Evolutionary conservation across 352 stramenopile genomes (phyloP).

Genomic region (Plasmopara viticola): DNA sequence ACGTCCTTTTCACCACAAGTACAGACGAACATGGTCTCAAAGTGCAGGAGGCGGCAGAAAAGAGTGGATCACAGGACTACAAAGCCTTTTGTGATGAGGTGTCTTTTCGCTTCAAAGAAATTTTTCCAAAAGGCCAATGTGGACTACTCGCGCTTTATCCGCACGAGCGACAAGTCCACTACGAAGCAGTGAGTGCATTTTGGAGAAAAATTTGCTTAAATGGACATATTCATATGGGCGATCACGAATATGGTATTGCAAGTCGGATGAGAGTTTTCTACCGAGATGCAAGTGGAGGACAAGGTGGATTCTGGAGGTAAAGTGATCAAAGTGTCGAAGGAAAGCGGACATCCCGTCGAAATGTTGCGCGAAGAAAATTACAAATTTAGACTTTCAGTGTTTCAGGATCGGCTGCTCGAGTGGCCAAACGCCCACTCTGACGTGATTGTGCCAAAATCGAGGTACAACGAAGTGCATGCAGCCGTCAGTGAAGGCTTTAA

Average conservation of each 20-base stretch:
- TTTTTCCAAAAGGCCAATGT: constrained; percentile 90
- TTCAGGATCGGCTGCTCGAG: constrained; percentile 89
- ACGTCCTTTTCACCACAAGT: constrained; percentile 92
- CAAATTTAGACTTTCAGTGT: constrained; percentile 96
- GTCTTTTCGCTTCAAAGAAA: constrained; percentile 82
- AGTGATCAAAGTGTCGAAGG: constrained; percentile 70
- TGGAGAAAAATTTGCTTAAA: constrained; percentile 89
- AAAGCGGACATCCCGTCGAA: constrained; percentile 89
- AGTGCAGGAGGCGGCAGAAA: constrained; percentile 92
- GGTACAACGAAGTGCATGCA: constrained; percentile 88
- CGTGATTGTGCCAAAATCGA: constrained; percentile 87
- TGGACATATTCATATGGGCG: constrained; percentile 95
- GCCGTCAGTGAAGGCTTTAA: constrained; percentile 88
- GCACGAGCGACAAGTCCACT: constrained; percentile 95
- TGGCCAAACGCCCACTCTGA: constrained; percentile 83
- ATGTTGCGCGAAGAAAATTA: constrained; percentile 98
- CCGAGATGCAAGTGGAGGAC: constrained; percentile 94
- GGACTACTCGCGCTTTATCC: constrained; percentile 93
- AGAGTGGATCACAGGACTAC: constrained; percentile 74
- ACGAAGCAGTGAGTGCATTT: constrained; percentile 84
- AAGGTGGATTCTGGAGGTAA: constrained; percentile 31
- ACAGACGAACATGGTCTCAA: constrained; percentile 98
- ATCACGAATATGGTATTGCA: constrained; percentile 98
- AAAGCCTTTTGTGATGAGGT: constrained; percentile 90
- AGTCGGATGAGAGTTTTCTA: constrained; percentile 98